A percentile compares a stretch with the other conserved stretches of the same genome.
These are phyloP conservation scores for Fusarium penzigii DNA, from an alignment of 2,329 filamentous ascomycete genomes.

Conservation along the genomic window DNA sequence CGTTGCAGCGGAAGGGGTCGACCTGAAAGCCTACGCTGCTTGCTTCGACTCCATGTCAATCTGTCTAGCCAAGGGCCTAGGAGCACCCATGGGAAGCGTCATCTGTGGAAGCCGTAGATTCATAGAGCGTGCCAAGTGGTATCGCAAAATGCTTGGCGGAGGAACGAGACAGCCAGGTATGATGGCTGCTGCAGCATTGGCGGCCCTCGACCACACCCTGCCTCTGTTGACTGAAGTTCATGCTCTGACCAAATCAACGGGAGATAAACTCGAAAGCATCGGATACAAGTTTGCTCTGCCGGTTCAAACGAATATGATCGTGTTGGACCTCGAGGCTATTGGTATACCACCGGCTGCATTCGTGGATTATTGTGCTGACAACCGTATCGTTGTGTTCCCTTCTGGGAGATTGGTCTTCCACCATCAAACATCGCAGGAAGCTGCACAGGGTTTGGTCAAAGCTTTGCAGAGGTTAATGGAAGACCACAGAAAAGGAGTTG, in stretches of 20 bases:
- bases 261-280: conserved; percentile 7
- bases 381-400: conserved; percentile 12
- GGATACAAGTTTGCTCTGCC: conserved; percentile 27
- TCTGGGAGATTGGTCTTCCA: conserved; percentile 21
- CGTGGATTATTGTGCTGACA: conserved; percentile 17
- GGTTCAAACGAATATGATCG: conserved; percentile 31
- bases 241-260: conserved; percentile 18
- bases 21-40: conserved; percentile 62
- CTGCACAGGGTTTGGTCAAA: conserved; percentile 9
- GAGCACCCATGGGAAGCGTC: conserved; percentile 75
- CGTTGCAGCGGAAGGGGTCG: conserved; percentile 65
- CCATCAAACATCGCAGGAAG: conserved; percentile 19
- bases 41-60: conserved; percentile 72
- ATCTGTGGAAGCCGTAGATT: conserved; percentile 52
- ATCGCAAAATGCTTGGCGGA: conserved; percentile 70
- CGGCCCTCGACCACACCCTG: conserved; percentile 51
- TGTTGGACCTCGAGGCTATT: conserved; percentile 21
- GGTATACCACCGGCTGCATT: conserved; percentile 23
- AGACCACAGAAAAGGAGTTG: conserved; percentile 8
- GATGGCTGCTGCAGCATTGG: conserved; percentile 66
- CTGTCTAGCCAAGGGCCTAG: conserved; percentile 77
- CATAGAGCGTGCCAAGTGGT: conserved; percentile 40
- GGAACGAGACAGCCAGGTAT: conserved; percentile 71
- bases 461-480: conserved; percentile 16
- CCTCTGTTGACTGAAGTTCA: conserved; percentile 24